Conservation (phyloP, 306 rosid species). For the Cicer cuneatum region DNA sequence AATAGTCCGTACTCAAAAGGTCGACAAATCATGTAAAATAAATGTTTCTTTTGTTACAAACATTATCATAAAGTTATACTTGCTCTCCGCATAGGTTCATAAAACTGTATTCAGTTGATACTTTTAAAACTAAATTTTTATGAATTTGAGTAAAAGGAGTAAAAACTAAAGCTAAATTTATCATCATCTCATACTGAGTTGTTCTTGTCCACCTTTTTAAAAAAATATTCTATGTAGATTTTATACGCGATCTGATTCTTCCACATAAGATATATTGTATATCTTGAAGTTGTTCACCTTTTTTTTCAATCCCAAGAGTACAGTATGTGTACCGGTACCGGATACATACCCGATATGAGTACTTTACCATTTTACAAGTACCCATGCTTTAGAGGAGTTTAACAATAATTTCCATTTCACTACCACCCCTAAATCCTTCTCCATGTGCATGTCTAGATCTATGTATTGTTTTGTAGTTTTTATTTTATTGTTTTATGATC, state of each 20-base stretch:
- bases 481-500: constrained; percentile 29
- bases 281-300: constrained; percentile 2
- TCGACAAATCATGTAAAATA: constrained; percentile 6
- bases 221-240: background rate
- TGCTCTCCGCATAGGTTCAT: background rate
- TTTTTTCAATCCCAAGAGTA: background rate
- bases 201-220: background rate
- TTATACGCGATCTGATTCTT: constrained; percentile 9
- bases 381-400: too few relatives aligned
- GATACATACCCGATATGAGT: too few relatives aligned
- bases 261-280: background rate
- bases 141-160: constrained; percentile 10
- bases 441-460: constrained; percentile 33
- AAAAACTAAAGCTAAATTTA: background rate
- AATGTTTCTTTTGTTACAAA: constrained; percentile 25
- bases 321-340: too few relatives aligned
- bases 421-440: background rate
- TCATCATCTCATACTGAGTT: background rate
- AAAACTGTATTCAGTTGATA: constrained; percentile 2
- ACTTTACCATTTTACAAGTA: too few relatives aligned
- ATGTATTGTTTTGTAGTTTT: constrained; percentile 3
- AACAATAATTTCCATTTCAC: constrained; percentile 15
- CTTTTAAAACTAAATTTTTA: constrained; percentile 10
- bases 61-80: background rate
- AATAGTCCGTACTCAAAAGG: constrained; percentile 3